These are phyloP conservation scores for Astraeus odoratus DNA, from an alignment of 768 basidiomycete species.

Conservation along the genomic window DNA sequence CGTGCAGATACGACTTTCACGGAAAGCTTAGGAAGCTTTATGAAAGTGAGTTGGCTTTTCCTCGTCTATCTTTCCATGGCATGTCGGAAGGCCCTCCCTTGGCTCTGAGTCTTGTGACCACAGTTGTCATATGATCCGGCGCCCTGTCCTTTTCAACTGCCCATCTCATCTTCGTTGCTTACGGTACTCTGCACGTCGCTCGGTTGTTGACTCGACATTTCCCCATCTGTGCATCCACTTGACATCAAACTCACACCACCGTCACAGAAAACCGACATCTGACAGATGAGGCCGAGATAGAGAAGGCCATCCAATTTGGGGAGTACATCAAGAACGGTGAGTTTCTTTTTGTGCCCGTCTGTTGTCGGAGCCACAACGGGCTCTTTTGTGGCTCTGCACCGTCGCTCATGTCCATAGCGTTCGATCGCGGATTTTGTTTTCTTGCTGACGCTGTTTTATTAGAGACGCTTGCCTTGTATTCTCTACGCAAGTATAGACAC, in stretches of 20 bases:
- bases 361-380: too few species aligned
- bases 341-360: conserved; percentile 9
- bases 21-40: conserved; percentile 63
- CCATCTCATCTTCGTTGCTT: too few species aligned
- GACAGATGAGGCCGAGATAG: conserved; percentile 63
- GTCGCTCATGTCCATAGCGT: too few species aligned
- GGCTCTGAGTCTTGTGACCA: not conserved
- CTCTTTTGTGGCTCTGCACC: too few species aligned
- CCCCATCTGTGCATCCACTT: not conserved
- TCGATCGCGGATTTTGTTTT: too few species aligned
- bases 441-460: not conserved
- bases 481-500: conserved; percentile 77
- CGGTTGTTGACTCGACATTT: too few species aligned
- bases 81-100: too few species aligned
- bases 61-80: too few species aligned
- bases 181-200: too few species aligned
- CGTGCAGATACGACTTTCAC: conserved; percentile 67
- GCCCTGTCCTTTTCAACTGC: too few species aligned
- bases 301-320: conserved; percentile 64
- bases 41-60: conserved; percentile 75
- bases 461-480: conserved; percentile 82
- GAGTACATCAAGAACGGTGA: conserved; percentile 84
- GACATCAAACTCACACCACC: not conserved
- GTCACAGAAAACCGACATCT: conserved; percentile 58
- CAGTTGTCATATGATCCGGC: not conserved